These are phyloP conservation scores for Oryza officinalis DNA, from an alignment of 176 grass and related monocot species.

Conservation along the genomic window DNA sequence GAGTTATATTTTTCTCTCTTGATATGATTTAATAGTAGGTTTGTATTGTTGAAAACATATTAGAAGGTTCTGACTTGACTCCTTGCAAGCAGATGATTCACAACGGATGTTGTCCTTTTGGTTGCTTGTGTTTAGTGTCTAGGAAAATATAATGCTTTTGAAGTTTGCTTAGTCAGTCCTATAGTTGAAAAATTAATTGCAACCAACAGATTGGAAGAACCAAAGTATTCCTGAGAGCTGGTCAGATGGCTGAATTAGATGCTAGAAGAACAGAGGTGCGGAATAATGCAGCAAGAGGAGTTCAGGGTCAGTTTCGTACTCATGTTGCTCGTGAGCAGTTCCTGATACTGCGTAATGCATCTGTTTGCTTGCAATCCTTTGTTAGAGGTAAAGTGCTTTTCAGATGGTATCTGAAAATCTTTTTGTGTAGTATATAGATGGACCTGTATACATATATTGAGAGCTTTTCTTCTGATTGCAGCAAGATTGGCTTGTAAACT, in stretches of 20 bases:
- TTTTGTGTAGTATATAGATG: constrained; percentile 22
- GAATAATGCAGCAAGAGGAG: constrained; percentile 72
- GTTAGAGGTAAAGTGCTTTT: constrained; percentile 70
- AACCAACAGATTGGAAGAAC: constrained; percentile 80
- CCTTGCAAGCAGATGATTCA: constrained; percentile 24
- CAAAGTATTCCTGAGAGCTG: constrained; percentile 96
- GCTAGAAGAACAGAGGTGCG: constrained; percentile 91
- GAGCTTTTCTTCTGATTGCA: constrained; percentile 46
- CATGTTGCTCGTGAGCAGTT: constrained; percentile 81
- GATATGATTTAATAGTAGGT: constrained; percentile 5
- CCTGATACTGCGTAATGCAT: constrained; percentile 51
- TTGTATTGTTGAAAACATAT: constrained; percentile 23
- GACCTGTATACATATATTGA: constrained; percentile 43
- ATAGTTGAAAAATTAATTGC: constrained; percentile 28
- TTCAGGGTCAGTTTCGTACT: constrained; percentile 81
- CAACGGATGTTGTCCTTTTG: constrained; percentile 25
- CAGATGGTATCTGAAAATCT: background rate
- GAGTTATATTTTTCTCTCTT: constrained; percentile 24
- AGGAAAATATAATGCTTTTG: background rate
- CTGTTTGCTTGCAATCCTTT: constrained; percentile 66
- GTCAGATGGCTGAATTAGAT: constrained; percentile 98
- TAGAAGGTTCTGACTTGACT: constrained; percentile 17
- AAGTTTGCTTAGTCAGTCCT: constrained; percentile 21
- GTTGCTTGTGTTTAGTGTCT: constrained; percentile 39
- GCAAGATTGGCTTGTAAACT: constrained; percentile 75